Conservation (phyloP, 2,329 filamentous ascomycete genomes). For the Monosporascus sp. region DNA sequence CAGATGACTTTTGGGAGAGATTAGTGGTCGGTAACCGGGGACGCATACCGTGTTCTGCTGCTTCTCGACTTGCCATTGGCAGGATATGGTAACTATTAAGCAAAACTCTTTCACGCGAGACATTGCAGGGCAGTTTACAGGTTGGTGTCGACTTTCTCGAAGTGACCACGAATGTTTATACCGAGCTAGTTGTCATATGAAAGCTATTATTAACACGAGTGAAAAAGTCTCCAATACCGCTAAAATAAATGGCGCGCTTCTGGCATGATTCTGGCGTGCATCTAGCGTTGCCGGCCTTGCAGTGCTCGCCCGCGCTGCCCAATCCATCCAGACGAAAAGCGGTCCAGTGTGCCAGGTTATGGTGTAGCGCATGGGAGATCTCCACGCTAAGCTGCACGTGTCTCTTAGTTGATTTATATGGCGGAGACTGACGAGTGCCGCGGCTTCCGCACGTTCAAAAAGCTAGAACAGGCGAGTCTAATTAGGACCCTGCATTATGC, state of each 20-base stretch:
- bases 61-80: too few species aligned
- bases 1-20: too few species aligned
- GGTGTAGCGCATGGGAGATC: slow-evolving; percentile 5
- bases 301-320: slow-evolving; percentile 2
- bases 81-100: not conserved
- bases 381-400: slow-evolving; percentile 13
- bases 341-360: not conserved
- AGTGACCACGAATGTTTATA: not conserved
- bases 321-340: slow-evolving; percentile 8
- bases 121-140: too few species aligned
- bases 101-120: too few species aligned
- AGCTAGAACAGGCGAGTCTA: too few species aligned
- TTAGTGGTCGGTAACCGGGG: too few species aligned
- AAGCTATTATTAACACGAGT: not conserved
- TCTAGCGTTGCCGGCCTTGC: not conserved
- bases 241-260: not conserved
- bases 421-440: too few species aligned
- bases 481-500: too few species aligned
- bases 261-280: not conserved
- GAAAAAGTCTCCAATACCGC: too few species aligned
- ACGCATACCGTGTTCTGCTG: too few species aligned
- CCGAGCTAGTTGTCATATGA: too few species aligned
- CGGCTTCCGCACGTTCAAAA: too few species aligned
- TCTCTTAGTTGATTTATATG: not conserved
- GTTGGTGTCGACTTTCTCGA: not conserved